Percentiles rank a stretch among this genome's conserved stretches.
These are phyloP conservation scores for Fusarium tricinctum DNA, from an alignment of 2,329 filamentous ascomycete genomes.

Conservation along the genomic window DNA sequence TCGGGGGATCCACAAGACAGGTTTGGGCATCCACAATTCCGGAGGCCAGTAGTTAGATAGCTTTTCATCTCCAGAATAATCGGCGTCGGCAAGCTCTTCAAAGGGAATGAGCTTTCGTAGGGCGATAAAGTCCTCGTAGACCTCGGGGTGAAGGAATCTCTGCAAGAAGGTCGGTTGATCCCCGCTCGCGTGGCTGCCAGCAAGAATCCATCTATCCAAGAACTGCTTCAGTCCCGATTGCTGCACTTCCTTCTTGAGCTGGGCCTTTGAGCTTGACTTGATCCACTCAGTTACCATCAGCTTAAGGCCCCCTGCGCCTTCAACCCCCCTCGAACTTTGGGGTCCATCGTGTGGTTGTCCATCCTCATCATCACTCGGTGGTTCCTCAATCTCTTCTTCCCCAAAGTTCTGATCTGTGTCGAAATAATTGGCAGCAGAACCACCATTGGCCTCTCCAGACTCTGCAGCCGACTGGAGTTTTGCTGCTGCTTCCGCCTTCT, in stretches of 20 bases:
- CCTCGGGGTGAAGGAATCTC: conserved; percentile 83
- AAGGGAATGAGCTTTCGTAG: conserved; percentile 78
- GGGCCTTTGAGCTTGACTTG: conserved; percentile 56
- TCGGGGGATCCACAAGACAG: conserved; percentile 86
- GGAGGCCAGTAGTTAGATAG: conserved; percentile 79
- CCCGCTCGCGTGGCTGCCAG: conserved; percentile 46
- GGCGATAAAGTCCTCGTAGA: conserved; percentile 78
- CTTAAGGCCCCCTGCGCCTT: conserved; percentile 56
- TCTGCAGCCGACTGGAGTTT: conserved; percentile 46
- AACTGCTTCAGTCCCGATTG: conserved; percentile 50
- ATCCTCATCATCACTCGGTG: conserved; percentile 49
- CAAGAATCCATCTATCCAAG: conserved; percentile 49
- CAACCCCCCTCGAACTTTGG: conserved; percentile 53
- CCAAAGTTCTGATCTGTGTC: conserved; percentile 55
- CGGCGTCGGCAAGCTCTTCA: conserved; percentile 58
- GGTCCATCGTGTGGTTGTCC: conserved; percentile 39
- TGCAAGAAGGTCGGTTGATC: conserved; percentile 65
- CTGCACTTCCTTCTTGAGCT: conserved; percentile 46
- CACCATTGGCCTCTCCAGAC: conserved; percentile 32
- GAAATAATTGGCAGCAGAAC: conserved; percentile 55
- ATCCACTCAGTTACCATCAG: conserved; percentile 53
- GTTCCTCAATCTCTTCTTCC: conserved; percentile 50
- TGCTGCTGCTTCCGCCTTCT: conserved; percentile 63
- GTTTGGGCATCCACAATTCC: conserved; percentile 68
- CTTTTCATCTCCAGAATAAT: conserved; percentile 67